Percentiles rank a stretch among this genome's conserved stretches.
phyloP scores from a whole-genome alignment of 495 filamentous ascomycete species.

The Arthonia radiata region DNA sequence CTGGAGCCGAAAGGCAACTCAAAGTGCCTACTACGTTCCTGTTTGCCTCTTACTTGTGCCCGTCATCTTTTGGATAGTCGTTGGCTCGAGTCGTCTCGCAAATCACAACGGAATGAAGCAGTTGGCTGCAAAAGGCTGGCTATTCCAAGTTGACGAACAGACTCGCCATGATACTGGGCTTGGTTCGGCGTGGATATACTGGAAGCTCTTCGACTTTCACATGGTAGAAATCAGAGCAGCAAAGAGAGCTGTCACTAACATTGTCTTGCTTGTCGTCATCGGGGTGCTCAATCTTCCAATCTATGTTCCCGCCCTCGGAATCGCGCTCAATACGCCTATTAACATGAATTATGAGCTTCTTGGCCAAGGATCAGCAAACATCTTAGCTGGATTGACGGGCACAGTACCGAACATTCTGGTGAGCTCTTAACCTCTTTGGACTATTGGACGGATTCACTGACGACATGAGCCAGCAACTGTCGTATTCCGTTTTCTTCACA shows the following conservation, averaged over 20 bases:
- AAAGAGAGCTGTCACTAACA: conserved; percentile 1
- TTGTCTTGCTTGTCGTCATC: conserved; percentile 1
- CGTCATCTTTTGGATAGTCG: too few relatives aligned
- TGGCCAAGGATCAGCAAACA: conserved; percentile 2
- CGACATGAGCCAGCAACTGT: too few relatives aligned
- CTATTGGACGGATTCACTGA: too few relatives aligned
- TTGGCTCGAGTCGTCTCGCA: too few relatives aligned
- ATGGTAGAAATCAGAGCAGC: conserved; percentile 1
- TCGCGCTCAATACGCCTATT: conserved; percentile 1
- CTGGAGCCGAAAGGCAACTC: too few relatives aligned
- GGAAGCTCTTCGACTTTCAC: conserved; percentile 2
- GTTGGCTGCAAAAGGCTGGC: too few relatives aligned
- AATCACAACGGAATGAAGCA: too few relatives aligned
- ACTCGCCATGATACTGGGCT: too few relatives aligned
- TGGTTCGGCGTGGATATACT: conserved; percentile 2
- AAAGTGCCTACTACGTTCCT: too few relatives aligned
- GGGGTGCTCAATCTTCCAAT: conserved; percentile 2
- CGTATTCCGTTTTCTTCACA: conserved; percentile 3
- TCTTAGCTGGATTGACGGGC: conserved; percentile 1
- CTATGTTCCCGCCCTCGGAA: conserved; percentile 2
- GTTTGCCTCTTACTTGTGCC: too few relatives aligned
- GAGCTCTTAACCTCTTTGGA: too few relatives aligned
- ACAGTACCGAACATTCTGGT: conserved; percentile 3
- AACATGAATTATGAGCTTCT: conserved; percentile 4
- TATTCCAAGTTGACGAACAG: conserved; percentile 1